Evolutionary conservation across 73 alveolate genomes (phyloP), one percentile per base, ranked within the genome.

Genomic region (Uronychia binucleata): DNA sequence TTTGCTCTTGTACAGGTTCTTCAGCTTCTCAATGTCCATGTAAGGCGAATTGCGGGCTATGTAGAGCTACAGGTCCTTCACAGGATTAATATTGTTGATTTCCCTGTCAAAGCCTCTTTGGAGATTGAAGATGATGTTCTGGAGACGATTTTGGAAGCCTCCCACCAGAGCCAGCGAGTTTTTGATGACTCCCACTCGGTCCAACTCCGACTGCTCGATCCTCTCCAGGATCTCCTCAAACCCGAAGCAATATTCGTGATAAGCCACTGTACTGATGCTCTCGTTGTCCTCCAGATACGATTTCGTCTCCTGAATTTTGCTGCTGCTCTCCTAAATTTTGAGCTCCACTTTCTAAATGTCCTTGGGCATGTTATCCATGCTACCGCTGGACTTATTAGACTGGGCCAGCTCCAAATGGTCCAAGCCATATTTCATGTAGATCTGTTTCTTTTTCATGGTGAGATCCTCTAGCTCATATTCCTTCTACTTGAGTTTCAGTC

Each of bases 21-120:
- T 81, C 33, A 88, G 86, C 30, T 87, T 83, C 26, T 88, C 89
- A 35, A 80, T 74, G 0, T 88, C 90, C 1, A 77, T 77, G 57
- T 80, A 88, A n/a, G 82, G 32, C 11, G 90, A 82, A 34, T 74
- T 81, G 31, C 34, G 81, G 32, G 33, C 83, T 30, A 88, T 88
- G 60, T 80, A 88, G 33, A n/a, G 46, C 83, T 88, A 79, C 1
- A 88, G 30, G 32, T 88, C 94, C 34, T 81, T 77, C 79, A 80
- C 59, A 31, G 94, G 87, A 30, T 88, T 81, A 32, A 88, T 59
- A 29, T 81, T 25, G 25, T 33, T 31, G 58, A 82, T 46, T 46
- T 81, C 89, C 75, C 19, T 34, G 27, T 81, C 89, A 82, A 88
- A 33, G 26, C 79, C 60, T 88, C 78, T 88, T 32, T 88, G 94